Evolutionary conservation across 108 stramenopile genomes (phyloP).

Genomic region (Fragilariopsis cylindrus): DNA sequence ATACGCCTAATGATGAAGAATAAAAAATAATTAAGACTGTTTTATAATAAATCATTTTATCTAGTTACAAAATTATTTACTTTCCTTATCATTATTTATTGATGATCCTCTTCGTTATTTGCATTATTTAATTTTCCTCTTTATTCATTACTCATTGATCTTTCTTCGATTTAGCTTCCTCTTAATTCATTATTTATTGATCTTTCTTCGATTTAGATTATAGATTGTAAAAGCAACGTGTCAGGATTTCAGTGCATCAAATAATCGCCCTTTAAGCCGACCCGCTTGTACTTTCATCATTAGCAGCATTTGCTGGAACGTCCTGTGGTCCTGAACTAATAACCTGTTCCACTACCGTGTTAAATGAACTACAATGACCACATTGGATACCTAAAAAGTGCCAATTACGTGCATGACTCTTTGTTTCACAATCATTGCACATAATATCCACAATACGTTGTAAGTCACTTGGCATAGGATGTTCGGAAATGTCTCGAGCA

Average conservation of each 20-base stretch:
- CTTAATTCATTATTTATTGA: no score
- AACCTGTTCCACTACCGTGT: constrained; percentile 81
- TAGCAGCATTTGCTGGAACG: constrained; percentile 9
- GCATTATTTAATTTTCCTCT: neutral
- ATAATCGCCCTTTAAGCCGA: neutral
- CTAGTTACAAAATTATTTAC: no score
- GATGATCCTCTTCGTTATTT: neutral
- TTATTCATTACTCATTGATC: no score
- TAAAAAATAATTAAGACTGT: no score
- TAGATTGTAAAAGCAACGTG: no score
- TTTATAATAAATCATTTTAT: no score
- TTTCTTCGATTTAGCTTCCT: no score
- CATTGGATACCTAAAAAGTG: constrained; percentile 89
- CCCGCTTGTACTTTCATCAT: constrained; percentile 10
- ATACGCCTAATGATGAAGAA: no score
- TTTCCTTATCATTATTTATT: no score
- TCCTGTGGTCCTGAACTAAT: constrained; percentile 37
- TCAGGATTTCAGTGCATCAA: no score
- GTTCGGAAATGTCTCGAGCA: constrained; percentile 81
- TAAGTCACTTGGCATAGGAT: constrained; percentile 87
- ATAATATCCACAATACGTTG: constrained; percentile 77
- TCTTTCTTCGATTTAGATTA: no score
- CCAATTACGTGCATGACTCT: constrained; percentile 63
- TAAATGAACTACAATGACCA: constrained; percentile 72
- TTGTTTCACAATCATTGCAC: constrained; percentile 86